Evolutionary conservation across 2,329 filamentous ascomycete species (phyloP).

Genomic region (Stenocarpella maydis): DNA sequence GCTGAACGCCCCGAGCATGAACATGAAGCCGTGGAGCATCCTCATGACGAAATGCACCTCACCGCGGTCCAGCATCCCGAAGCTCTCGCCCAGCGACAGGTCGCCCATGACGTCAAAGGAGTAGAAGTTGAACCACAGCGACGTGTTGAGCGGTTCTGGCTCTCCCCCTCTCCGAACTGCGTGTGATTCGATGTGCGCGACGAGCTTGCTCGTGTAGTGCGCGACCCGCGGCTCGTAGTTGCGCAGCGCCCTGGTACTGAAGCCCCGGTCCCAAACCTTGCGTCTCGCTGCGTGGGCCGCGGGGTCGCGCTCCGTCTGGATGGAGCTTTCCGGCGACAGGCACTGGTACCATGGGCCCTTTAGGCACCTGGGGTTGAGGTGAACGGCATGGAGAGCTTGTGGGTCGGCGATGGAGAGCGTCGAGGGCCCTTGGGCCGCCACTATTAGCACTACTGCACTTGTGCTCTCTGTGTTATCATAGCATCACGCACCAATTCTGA

Average conservation of each 20-base stretch:
- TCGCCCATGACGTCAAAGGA: slow-evolving; percentile 33
- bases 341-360: slow-evolving; percentile 24
- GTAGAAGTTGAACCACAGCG: slow-evolving; percentile 47
- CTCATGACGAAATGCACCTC: slow-evolving; percentile 19
- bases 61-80: slow-evolving; percentile 29
- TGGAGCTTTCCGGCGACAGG: slow-evolving; percentile 12
- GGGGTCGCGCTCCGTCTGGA: slow-evolving; percentile 3
- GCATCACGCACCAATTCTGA: slow-evolving; percentile 19
- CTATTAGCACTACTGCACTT: neutral
- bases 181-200: slow-evolving; percentile 38
- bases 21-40: slow-evolving; percentile 29
- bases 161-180: slow-evolving; percentile 36
- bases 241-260: slow-evolving; percentile 35
- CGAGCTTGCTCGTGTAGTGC: slow-evolving; percentile 39
- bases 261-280: slow-evolving; percentile 29
- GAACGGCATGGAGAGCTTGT: slow-evolving; percentile 12
- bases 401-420: slow-evolving; percentile 28
- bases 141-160: slow-evolving; percentile 40
- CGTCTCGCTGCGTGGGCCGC: slow-evolving; percentile 7
- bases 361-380: slow-evolving; percentile 17
- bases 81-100: slow-evolving; percentile 30
- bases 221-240: slow-evolving; percentile 44
- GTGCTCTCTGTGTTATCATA: neutral
- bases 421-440: neutral
- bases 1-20: slow-evolving; percentile 16